phyloP scores from a whole-genome alignment of 2,329 filamentous ascomycete genomes.

The Dactylellina cionopaga region DNA sequence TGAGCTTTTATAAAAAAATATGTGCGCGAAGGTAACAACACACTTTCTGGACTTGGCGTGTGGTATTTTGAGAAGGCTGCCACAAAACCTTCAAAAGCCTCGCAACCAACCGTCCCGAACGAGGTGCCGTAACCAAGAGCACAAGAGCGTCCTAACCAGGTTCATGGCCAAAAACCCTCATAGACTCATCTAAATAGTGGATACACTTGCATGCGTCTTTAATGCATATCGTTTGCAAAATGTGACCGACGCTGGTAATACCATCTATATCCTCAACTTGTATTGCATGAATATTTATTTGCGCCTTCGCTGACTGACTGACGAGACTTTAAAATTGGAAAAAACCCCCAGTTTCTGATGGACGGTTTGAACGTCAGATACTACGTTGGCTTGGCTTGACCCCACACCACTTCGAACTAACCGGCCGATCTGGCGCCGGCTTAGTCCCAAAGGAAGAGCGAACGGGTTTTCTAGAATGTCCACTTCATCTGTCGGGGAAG shows the following conservation, averaged over 20 bases:
- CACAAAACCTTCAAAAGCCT: no score
- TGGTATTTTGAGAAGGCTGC: conserved; percentile 26
- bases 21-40: background rate
- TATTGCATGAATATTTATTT: background rate
- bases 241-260: conserved; percentile 15
- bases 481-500: conserved; percentile 36
- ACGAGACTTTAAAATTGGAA: conserved; percentile 3
- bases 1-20: no score
- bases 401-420: no score
- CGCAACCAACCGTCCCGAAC: no score
- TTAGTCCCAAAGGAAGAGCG: no score
- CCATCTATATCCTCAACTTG: background rate
- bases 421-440: no score
- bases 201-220: conserved; percentile 33
- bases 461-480: no score
- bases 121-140: conserved; percentile 27
- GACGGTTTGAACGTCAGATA: no score
- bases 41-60: no score
- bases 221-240: conserved; percentile 27
- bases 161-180: conserved; percentile 50
- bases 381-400: no score
- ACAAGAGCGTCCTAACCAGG: conserved; percentile 41
- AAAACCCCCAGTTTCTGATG: no score
- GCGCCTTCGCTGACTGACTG: background rate
- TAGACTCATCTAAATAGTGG: conserved; percentile 31